Percentiles rank a stretch among this genome's conserved stretches.
Evolutionary conservation across 2,329 filamentous ascomycete species (phyloP).

Genomic region (Aspergillus sp.): DNA sequence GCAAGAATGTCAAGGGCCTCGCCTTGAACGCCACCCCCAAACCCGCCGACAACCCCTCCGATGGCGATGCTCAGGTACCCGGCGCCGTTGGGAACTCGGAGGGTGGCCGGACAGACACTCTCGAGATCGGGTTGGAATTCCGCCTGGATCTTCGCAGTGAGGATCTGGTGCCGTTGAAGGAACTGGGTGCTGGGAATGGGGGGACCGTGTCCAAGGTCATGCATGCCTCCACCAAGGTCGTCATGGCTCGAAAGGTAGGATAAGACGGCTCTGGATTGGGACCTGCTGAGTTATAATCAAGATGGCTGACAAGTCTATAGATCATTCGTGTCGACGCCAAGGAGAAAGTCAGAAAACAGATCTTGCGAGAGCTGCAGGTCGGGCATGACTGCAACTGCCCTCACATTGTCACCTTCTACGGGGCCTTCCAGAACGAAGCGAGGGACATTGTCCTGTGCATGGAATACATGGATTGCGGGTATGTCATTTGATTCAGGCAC

Average conservation of each 20-base stretch:
- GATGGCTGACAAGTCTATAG: slow-evolving; percentile 41
- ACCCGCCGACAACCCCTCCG: slow-evolving; percentile 55
- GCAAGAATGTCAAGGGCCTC: slow-evolving; percentile 97
- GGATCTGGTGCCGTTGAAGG: slow-evolving; percentile 86
- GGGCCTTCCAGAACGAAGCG: slow-evolving; percentile 90
- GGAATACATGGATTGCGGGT: slow-evolving; percentile 99
- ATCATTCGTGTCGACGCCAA: slow-evolving; percentile 98
- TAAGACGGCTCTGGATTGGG: too few species aligned
- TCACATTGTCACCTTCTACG: slow-evolving; percentile 96
- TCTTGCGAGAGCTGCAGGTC: slow-evolving; percentile 92
- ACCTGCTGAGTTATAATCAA: too few species aligned
- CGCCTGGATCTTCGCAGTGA: slow-evolving; percentile 85
- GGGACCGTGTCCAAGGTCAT: slow-evolving; percentile 97
- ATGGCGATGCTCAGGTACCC: slow-evolving; percentile 58
- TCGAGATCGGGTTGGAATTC: slow-evolving; percentile 97
- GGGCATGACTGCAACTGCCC: slow-evolving; percentile 97
- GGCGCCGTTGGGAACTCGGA: slow-evolving; percentile 52
- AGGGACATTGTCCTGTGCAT: slow-evolving; percentile 99
- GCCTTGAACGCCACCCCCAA: slow-evolving; percentile 75
- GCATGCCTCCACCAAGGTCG: slow-evolving; percentile 85
- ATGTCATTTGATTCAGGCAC: slow-evolving; percentile 34
- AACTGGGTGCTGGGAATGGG: slow-evolving; percentile 91
- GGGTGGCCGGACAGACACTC: slow-evolving; percentile 56
- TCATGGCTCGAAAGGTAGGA: slow-evolving; percentile 93
- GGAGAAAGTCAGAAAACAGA: slow-evolving; percentile 92